Evolutionary conservation across 768 basidiomycete genomes (phyloP).

Genomic region (Psilocybe sp.): DNA sequence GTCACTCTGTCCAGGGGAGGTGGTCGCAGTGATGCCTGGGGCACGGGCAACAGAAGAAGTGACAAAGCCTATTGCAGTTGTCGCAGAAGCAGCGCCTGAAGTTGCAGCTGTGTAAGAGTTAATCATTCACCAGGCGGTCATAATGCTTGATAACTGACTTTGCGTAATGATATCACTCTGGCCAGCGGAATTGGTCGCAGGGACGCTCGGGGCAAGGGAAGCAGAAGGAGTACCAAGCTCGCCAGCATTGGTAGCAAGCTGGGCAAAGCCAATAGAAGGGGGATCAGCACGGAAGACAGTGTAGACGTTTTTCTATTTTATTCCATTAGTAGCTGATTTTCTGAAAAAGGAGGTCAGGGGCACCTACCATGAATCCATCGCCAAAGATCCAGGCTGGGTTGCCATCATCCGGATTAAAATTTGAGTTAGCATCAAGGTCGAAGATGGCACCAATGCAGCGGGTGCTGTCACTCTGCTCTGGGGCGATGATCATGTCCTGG

Average conservation of each 20-base stretch:
- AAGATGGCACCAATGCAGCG: conserved; percentile 69
- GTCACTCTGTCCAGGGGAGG: too few relatives aligned
- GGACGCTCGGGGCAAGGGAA: too few relatives aligned
- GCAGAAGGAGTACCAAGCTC: neutral
- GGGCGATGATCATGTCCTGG: conserved; percentile 78
- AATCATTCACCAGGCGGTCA: too few relatives aligned
- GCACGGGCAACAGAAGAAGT: too few relatives aligned
- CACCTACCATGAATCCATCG: conserved; percentile 64
- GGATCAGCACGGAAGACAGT: conserved; percentile 44
- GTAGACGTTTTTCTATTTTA: conserved; percentile 51
- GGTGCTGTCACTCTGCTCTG: conserved; percentile 27
- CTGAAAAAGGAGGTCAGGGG: neutral
- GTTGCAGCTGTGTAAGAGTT: too few relatives aligned
- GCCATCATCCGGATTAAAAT: conserved; percentile 8
- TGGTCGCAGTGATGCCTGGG: too few relatives aligned
- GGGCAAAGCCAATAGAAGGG: conserved; percentile 50
- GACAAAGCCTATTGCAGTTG: too few relatives aligned
- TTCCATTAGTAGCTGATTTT: neutral
- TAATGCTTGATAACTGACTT: too few relatives aligned
- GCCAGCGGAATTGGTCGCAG: too few relatives aligned
- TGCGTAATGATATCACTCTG: too few relatives aligned
- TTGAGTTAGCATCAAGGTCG: conserved; percentile 33
- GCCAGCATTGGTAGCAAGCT: conserved; percentile 42
- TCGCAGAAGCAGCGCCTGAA: too few relatives aligned
- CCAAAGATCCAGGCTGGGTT: conserved; percentile 66